These are phyloP conservation scores for Dalbergia oliveri DNA, from an alignment of 306 rosid genomes.

Conservation along the genomic window DNA sequence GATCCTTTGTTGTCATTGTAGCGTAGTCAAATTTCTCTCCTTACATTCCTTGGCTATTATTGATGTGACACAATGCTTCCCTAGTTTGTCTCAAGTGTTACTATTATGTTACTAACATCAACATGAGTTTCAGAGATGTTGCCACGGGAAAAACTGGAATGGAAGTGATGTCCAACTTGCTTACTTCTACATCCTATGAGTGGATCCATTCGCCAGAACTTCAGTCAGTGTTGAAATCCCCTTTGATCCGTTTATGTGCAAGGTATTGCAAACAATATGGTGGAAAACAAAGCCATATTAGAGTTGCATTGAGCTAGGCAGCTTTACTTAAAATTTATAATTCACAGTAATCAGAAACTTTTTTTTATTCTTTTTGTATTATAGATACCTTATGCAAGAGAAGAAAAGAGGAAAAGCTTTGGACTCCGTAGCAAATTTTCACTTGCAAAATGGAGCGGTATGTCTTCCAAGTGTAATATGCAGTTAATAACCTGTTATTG, in stretches of 20 bases:
- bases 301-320: conserved; percentile 11
- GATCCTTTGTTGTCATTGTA: conserved; percentile 27
- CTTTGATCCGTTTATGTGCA: conserved; percentile 82
- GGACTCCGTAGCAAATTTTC: conserved; percentile 96
- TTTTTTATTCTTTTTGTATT: conserved; percentile 33
- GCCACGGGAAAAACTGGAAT: conserved; percentile 70
- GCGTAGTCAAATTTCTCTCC: conserved; percentile 36
- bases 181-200: conserved; percentile 72
- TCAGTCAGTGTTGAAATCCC: conserved; percentile 62
- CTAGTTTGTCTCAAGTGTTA: conserved; percentile 38
- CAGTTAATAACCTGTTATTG: conserved; percentile 34
- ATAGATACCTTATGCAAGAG: conserved; percentile 95
- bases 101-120: conserved; percentile 35
- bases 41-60: conserved; percentile 27
- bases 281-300: conserved; percentile 27
- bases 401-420: conserved; percentile 97
- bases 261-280: conserved; percentile 60
- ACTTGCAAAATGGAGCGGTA: conserved; percentile 99
- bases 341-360: conserved; percentile 19
- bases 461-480: conserved; percentile 41
- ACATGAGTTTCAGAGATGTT: conserved; percentile 63
- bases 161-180: conserved; percentile 78
- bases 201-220: conserved; percentile 72
- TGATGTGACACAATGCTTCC: background rate
- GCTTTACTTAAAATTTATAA: conserved; percentile 22